phyloP scores from a whole-genome alignment of 305 asterid genomes.

The Petunia hybrid region DNA sequence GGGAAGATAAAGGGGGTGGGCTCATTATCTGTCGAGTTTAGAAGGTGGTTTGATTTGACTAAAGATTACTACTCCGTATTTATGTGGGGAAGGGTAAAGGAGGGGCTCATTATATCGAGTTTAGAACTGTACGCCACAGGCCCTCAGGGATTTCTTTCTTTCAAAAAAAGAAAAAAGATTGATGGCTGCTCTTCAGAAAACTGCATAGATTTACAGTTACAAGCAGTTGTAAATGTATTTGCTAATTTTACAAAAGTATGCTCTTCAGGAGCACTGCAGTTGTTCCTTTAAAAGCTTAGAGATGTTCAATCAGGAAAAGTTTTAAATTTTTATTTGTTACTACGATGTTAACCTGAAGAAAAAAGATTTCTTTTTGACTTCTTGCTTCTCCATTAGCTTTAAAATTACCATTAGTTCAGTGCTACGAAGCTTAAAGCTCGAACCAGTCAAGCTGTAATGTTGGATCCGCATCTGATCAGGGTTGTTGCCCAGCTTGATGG shows the following conservation, averaged over 20 bases:
- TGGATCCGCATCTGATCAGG: too few species aligned
- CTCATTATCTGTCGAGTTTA: too few species aligned
- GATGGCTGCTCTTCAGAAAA: neutral
- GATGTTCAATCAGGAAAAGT: neutral
- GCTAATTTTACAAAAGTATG: neutral
- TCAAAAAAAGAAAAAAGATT: neutral
- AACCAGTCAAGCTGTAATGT: too few species aligned
- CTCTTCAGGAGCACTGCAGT: neutral
- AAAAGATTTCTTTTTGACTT: neutral
- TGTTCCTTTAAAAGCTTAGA: neutral
- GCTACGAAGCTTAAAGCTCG: too few species aligned
- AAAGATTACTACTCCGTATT: too few species aligned
- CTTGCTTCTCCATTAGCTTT: conserved; percentile 16
- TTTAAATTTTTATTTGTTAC: conserved; percentile 4
- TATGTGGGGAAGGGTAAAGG: too few species aligned
- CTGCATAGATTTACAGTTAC: neutral
- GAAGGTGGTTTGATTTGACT: too few species aligned
- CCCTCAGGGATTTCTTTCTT: too few species aligned
- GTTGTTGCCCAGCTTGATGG: conserved; percentile 1
- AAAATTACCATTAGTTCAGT: too few species aligned
- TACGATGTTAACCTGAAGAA: conserved; percentile 1
- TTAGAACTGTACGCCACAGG: too few species aligned
- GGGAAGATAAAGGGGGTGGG: too few species aligned
- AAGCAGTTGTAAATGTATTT: neutral
- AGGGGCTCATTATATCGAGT: too few species aligned